Conservation (phyloP, 805 yeast genomes). For the Myxozyma nipponensis region DNA sequence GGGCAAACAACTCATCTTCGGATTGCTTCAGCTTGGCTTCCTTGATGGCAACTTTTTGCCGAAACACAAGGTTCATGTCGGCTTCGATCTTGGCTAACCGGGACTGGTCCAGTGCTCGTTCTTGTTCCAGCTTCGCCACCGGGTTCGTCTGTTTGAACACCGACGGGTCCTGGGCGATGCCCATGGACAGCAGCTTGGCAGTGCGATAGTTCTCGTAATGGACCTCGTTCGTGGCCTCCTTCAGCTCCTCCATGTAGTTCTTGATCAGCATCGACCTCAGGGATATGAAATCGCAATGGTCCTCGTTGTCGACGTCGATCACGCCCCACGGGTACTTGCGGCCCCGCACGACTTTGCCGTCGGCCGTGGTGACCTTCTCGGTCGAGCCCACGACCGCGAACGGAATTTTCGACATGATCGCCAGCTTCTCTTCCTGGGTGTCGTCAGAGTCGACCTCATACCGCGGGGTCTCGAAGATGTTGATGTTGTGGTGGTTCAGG, state of each 20-base stretch:
- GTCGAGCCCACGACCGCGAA: constrained; percentile 95
- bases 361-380: constrained; percentile 58
- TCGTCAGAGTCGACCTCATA: constrained; percentile 85
- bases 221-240: constrained; percentile 71
- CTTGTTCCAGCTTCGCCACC: constrained; percentile 85
- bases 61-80: constrained; percentile 95
- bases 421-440: constrained; percentile 58
- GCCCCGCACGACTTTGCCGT: constrained; percentile 82
- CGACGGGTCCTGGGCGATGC: constrained; percentile 84
- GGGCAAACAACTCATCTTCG: constrained; percentile 90
- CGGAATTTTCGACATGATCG: constrained; percentile 70
- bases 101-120: constrained; percentile 87
- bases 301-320: constrained; percentile 91
- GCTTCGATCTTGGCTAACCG: constrained; percentile 90
- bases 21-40: constrained; percentile 95
- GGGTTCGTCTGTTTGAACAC: constrained; percentile 98
- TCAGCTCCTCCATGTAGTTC: constrained; percentile 88
- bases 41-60: constrained; percentile 92
- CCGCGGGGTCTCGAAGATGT: constrained; percentile 69
- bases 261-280: constrained; percentile 84
- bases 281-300: constrained; percentile 86
- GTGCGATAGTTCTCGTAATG: constrained; percentile 89
- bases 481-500: constrained; percentile 67
- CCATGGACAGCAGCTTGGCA: constrained; percentile 71
- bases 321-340: constrained; percentile 97